phyloP scores from a whole-genome alignment of 164 flowering plant species.

The Vitis labrusca region DNA sequence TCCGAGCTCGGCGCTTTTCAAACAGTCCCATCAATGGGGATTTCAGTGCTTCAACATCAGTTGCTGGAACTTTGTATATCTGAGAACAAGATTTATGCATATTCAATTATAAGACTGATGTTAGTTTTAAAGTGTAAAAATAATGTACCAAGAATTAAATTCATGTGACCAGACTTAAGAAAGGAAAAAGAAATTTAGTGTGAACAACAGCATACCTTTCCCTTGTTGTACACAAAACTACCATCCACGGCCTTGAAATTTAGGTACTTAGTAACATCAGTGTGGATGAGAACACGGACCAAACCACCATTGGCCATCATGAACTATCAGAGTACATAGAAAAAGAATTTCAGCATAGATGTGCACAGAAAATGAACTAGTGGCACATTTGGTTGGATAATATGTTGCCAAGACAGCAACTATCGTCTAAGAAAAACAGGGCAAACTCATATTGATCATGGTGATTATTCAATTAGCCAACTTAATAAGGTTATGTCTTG shows the following conservation, averaged over 20 bases:
- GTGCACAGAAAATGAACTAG: not conserved
- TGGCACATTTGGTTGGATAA: not conserved
- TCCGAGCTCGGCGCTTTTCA: conserved; percentile 92
- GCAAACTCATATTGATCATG: too few relatives aligned
- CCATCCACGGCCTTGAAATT: conserved; percentile 98
- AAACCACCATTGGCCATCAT: conserved; percentile 92
- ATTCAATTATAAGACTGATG: not conserved
- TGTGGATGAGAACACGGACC: conserved; percentile 91
- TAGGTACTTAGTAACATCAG: conserved; percentile 90
- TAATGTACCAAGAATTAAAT: not conserved
- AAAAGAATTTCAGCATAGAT: not conserved
- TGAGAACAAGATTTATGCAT: conserved; percentile 19
- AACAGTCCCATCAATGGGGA: conserved; percentile 91
- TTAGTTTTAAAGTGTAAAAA: not conserved
- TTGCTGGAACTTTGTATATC: conserved; percentile 96
- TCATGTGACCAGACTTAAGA: too few relatives aligned
- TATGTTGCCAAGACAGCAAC: not conserved
- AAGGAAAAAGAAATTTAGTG: not conserved
- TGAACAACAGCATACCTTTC: conserved; percentile 51
- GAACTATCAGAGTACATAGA: conserved; percentile 49
- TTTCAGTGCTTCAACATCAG: conserved; percentile 93
- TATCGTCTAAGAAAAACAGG: too few relatives aligned
- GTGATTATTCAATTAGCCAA: too few relatives aligned
- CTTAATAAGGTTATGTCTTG: too few relatives aligned
- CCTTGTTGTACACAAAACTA: conserved; percentile 95